Evolutionary conservation across 1,139 yeast species (phyloP).

Genomic region (Blastobotrys ciferrii): DNA sequence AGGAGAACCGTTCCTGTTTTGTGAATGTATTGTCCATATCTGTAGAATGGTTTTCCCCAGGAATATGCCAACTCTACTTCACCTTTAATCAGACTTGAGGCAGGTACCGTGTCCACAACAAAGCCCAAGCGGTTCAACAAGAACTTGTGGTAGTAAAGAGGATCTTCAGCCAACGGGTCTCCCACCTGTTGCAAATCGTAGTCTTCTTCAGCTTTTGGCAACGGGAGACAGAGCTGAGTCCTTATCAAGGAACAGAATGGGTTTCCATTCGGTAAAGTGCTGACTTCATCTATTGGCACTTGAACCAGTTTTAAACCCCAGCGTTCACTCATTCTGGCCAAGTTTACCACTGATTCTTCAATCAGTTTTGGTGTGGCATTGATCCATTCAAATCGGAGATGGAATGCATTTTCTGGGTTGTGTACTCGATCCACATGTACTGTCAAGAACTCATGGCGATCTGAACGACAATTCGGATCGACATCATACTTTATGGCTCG

Average conservation of each 20-base stretch:
- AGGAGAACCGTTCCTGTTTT: slow-evolving; percentile 85
- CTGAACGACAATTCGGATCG: slow-evolving; percentile 70
- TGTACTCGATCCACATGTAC: slow-evolving; percentile 91
- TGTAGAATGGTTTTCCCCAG: slow-evolving; percentile 87
- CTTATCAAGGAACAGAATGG: slow-evolving; percentile 89
- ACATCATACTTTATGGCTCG: slow-evolving; percentile 67
- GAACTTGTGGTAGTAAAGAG: slow-evolving; percentile 59
- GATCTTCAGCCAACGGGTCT: slow-evolving; percentile 43
- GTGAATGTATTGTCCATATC: slow-evolving; percentile 87
- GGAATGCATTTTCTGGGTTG: slow-evolving; percentile 94
- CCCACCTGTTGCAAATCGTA: neutral
- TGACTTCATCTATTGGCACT: slow-evolving; percentile 85
- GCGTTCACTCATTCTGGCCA: slow-evolving; percentile 81
- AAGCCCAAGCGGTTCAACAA: slow-evolving; percentile 70
- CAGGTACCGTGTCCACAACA: slow-evolving; percentile 75
- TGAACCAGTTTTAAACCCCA: slow-evolving; percentile 89
- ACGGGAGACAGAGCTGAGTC: slow-evolving; percentile 21
- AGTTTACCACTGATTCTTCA: slow-evolving; percentile 78
- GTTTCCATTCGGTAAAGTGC: slow-evolving; percentile 68
- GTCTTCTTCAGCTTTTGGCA: slow-evolving; percentile 1
- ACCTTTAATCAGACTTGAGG: slow-evolving; percentile 30
- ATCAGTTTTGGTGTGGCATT: slow-evolving; percentile 85
- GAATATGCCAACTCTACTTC: slow-evolving; percentile 62
- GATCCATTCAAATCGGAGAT: slow-evolving; percentile 87
- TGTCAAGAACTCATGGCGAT: slow-evolving; percentile 71